Evolutionary conservation across 257 asterid genomes (phyloP).

Genomic region (Anisodus tanguticus): DNA sequence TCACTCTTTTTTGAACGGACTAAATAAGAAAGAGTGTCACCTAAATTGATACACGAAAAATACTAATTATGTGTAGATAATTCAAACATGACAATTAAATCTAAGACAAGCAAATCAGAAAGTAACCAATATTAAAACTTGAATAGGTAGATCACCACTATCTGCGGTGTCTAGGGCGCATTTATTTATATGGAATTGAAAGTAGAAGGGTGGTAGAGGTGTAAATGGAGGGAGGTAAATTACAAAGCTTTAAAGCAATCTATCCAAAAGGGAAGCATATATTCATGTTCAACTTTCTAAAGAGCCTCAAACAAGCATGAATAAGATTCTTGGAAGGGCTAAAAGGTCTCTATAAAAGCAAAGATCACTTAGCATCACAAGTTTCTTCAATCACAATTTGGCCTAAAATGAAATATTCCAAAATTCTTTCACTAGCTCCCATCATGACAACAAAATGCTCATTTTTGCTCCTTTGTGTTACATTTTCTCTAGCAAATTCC

Average conservation of each 20-base stretch:
- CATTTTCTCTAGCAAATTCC: conserved; percentile 29
- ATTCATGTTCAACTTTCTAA: conserved; percentile 15
- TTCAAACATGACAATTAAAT: background rate
- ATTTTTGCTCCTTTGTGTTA: conserved; percentile 39
- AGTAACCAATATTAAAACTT: background rate
- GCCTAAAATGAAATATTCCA: conserved; percentile 42
- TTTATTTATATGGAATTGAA: background rate
- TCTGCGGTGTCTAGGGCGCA: background rate
- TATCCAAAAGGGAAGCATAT: conserved; percentile 4
- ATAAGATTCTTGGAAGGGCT: background rate
- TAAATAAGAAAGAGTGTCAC: no score
- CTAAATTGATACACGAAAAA: no score
- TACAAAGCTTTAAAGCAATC: conserved; percentile 17
- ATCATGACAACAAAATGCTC: conserved; percentile 27
- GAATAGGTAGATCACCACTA: background rate
- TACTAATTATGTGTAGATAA: background rate
- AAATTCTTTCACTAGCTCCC: conserved; percentile 30
- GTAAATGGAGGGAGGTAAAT: background rate
- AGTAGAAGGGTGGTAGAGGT: background rate
- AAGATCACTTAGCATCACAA: conserved; percentile 31
- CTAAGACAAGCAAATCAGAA: background rate
- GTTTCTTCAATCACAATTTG: conserved; percentile 27
- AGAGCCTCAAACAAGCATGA: conserved; percentile 30
- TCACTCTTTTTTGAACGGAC: no score
- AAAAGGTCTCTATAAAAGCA: conserved; percentile 36